phyloP scores from a whole-genome alignment of 352 stramenopile genomes.

The Phytophthora cactorum region DNA sequence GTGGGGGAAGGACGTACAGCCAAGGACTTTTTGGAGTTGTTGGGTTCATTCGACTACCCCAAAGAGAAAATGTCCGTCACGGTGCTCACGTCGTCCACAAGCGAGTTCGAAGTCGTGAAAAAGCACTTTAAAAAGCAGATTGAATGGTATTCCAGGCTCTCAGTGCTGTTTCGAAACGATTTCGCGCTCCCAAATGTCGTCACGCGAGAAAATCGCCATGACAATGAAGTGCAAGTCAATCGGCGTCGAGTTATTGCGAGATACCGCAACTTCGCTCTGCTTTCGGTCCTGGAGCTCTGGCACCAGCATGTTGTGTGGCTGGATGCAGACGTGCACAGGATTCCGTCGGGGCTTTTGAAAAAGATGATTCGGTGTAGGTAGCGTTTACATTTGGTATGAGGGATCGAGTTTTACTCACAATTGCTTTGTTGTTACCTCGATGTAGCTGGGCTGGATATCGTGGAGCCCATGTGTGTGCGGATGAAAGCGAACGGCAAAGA shows the following conservation, averaged over 20 bases:
- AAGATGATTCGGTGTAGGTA: constrained; percentile 13
- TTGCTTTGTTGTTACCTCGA: background rate
- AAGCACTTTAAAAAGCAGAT: constrained; percentile 22
- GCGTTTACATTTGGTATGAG: background rate
- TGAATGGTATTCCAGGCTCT: constrained; percentile 28
- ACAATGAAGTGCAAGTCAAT: constrained; percentile 21
- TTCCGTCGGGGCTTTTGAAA: constrained; percentile 30
- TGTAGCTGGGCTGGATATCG: constrained; percentile 31
- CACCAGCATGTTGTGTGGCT: constrained; percentile 53
- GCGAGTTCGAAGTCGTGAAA: constrained; percentile 32
- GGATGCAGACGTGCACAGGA: constrained; percentile 40
- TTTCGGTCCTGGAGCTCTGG: constrained; percentile 39
- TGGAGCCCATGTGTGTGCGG: constrained; percentile 33
- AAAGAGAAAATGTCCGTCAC: constrained; percentile 38
- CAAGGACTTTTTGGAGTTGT: constrained; percentile 35
- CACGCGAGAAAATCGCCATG: constrained; percentile 40
- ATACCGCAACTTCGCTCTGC: constrained; percentile 54
- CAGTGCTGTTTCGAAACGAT: constrained; percentile 46
- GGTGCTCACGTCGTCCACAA: constrained; percentile 39
- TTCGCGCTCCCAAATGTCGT: constrained; percentile 21
- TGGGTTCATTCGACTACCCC: constrained; percentile 31
- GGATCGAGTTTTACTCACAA: constrained; percentile 38
- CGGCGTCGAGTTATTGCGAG: constrained; percentile 48
- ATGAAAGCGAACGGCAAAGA: constrained; percentile 22
- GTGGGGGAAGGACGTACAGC: constrained; percentile 32